These are phyloP conservation scores for Pezicula carpinea DNA, from an alignment of 2,329 filamentous ascomycete species.

Conservation along the genomic window DNA sequence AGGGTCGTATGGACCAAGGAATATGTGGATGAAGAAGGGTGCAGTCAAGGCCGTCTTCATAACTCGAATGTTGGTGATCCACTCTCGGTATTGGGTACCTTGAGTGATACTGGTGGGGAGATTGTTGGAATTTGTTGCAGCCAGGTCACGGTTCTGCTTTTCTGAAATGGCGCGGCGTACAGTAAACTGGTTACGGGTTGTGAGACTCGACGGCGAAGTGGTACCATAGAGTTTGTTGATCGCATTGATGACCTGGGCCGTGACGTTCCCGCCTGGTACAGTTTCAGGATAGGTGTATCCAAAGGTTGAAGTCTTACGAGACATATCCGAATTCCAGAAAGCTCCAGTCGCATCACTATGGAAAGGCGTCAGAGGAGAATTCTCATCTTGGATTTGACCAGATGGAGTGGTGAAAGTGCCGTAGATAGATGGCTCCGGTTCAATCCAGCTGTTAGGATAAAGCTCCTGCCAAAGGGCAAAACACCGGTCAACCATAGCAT, in stretches of 20 bases:
- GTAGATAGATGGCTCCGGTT: conserved; percentile 27
- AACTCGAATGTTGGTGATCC: conserved; percentile 63
- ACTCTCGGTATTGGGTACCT: conserved; percentile 50
- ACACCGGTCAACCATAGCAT: conserved; percentile 55
- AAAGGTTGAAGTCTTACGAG: conserved; percentile 14
- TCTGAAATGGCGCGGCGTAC: not conserved
- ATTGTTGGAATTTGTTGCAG: not conserved
- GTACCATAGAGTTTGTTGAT: conserved; percentile 48
- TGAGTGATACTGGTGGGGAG: not conserved
- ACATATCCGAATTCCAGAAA: conserved; percentile 35
- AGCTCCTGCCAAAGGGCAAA: conserved; percentile 49
- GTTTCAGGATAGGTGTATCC: conserved; percentile 28
- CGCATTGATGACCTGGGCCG: conserved; percentile 56
- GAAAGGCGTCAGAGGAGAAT: conserved; percentile 32
- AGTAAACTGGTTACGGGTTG: not conserved
- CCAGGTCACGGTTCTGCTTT: not conserved
- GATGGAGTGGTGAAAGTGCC: conserved; percentile 27
- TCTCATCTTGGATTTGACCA: conserved; percentile 17
- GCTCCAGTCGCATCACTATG: conserved; percentile 43
- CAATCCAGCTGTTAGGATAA: conserved; percentile 29
- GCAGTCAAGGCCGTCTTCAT: conserved; percentile 54
- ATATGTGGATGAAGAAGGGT: conserved; percentile 64
- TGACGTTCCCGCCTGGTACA: conserved; percentile 50
- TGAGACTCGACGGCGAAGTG: conserved; percentile 1
- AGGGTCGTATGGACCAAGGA: conserved; percentile 45